Evolutionary conservation across 2,329 filamentous ascomycete species (phyloP), one percentile per base, ranked within the genome.

Genomic region (Aurifilum marmelostoma): DNA sequence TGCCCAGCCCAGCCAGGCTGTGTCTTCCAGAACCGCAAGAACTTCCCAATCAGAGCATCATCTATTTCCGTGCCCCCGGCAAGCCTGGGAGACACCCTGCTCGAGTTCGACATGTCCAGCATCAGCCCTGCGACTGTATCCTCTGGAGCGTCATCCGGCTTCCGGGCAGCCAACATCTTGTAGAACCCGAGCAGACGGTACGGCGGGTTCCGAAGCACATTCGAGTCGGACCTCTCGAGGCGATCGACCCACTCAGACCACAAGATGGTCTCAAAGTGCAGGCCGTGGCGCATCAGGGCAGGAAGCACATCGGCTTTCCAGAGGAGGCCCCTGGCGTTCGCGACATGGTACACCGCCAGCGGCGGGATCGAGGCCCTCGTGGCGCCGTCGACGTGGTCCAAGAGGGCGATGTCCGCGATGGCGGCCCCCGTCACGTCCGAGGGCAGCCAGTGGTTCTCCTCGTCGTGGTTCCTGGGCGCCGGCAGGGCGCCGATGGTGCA

Each of bases 351-450:
- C 32, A 60, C 58, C 18, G 58, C 32, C 3, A 39, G 21, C 9
- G 58, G 12, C n/a, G 58, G 58, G 5, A 60, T 39, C 6, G 16
- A 3, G n/a, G 32, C 32, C 18, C 9, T 37, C 6, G 58, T 39
- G 34, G 58, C 32, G 18, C 32, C 39, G 32, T 39, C 34, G 58
- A 39, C 34, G 4, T 60, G 58, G 32, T 60, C 58, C 18, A 60
- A 50, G 9, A 60, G 58, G 32, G 58, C 16, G 32, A 67, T 52
- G 9, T 64, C 66, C n/a, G 63, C 21, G n/a, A 67, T 39, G 2
- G 66, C 60, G 29, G 60, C 29, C 4, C 37, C 66, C 12, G 66
- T 56, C 43, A 59, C 56, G 18, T 67, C 66, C n/a, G 63, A 61
- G 18, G 66, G 66, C 8, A 67, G 60, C 66, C 66, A 67, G 43